A percentile compares a stretch with the other conserved stretches of the same genome.
phyloP scores from a whole-genome alignment of 2,329 filamentous ascomycete species.

The Pyricularia sp. region DNA sequence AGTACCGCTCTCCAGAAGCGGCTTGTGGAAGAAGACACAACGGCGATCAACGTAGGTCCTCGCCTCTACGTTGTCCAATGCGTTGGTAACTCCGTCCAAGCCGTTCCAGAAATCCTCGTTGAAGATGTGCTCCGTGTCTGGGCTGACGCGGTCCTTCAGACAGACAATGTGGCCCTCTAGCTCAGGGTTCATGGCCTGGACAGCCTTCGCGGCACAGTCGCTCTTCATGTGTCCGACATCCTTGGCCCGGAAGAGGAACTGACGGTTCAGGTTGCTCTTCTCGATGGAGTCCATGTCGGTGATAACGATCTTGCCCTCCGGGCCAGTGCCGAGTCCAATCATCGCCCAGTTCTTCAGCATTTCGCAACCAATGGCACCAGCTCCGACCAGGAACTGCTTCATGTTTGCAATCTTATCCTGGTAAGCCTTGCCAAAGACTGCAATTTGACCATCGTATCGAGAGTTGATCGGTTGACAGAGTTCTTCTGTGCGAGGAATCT shows the following conservation, averaged over 20 bases:
- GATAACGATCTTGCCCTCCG: slow-evolving; percentile 76
- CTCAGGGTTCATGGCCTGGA: slow-evolving; percentile 90
- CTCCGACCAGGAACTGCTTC: slow-evolving; percentile 87
- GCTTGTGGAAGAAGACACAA: slow-evolving; percentile 97
- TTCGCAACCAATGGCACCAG: slow-evolving; percentile 94
- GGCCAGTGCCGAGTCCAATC: slow-evolving; percentile 86
- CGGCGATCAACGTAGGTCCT: slow-evolving; percentile 91
- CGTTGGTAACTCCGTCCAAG: slow-evolving; percentile 89
- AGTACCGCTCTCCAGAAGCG: slow-evolving; percentile 88
- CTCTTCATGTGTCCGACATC: slow-evolving; percentile 97
- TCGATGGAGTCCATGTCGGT: slow-evolving; percentile 99
- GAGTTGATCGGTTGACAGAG: slow-evolving; percentile 73
- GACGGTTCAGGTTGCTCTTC: slow-evolving; percentile 95
- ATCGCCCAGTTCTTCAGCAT: slow-evolving; percentile 99
- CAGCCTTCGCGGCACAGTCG: slow-evolving; percentile 80
- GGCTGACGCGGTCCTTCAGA: slow-evolving; percentile 78
- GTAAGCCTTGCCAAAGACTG: slow-evolving; percentile 85
- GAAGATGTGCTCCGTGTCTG: slow-evolving; percentile 88
- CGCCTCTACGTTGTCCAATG: slow-evolving; percentile 93
- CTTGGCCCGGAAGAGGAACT: slow-evolving; percentile 87
- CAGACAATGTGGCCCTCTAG: slow-evolving; percentile 73
- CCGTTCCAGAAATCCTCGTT: slow-evolving; percentile 83
- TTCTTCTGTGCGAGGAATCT: slow-evolving; percentile 64
- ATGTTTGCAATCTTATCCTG: slow-evolving; percentile 88
- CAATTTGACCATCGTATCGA: slow-evolving; percentile 94